phyloP scores from a whole-genome alignment of 768 basidiomycete species.

The Mycena galopus region DNA sequence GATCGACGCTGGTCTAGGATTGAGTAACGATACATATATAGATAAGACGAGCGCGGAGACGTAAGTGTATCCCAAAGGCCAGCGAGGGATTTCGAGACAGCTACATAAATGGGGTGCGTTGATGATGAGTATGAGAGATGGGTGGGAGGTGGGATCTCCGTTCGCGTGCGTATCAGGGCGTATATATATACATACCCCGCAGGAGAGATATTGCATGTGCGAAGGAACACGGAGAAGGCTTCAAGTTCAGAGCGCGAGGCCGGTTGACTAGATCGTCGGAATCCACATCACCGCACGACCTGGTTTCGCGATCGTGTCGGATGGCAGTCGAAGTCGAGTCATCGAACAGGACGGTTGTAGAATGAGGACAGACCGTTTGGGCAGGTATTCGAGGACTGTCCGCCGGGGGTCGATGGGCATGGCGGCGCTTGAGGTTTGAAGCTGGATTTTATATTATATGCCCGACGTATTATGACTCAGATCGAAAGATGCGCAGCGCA shows the following conservation, averaged over 20 bases:
- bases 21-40: neutral
- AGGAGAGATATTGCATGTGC: neutral
- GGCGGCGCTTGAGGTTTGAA: no score
- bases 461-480: no score
- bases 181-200: neutral
- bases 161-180: no score
- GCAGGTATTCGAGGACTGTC: neutral
- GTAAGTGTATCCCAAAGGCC: neutral
- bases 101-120: neutral
- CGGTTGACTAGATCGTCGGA: neutral
- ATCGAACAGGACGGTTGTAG: neutral
- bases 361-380: neutral
- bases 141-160: no score
- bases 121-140: no score
- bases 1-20: neutral
- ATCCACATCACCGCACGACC: neutral
- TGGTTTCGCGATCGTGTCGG: neutral
- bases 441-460: no score
- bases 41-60: neutral
- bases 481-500: no score
- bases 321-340: neutral
- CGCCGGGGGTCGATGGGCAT: neutral
- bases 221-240: neutral
- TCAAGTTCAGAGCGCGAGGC: neutral
- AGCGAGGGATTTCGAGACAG: neutral